A percentile compares a stretch with the other conserved stretches of the same genome.
Conservation (phyloP, 345 rosid genomes). For the Diplotaxis tenuifolia region DNA sequence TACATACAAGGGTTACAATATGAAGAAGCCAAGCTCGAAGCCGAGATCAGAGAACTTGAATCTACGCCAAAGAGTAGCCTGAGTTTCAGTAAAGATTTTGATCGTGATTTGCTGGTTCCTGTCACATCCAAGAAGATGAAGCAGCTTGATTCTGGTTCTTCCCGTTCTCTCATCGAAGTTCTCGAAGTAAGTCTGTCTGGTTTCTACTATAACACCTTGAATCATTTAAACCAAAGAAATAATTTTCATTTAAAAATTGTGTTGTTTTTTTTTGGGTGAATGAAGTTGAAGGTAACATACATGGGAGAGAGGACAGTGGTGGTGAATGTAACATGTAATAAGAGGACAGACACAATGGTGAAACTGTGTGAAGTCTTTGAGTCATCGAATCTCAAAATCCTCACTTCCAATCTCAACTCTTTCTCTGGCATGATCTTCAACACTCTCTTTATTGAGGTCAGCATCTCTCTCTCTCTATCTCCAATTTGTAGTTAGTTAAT, state of each 20-base stretch:
- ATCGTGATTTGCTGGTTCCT: constrained; percentile 54
- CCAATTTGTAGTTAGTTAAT: neutral
- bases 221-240: neutral
- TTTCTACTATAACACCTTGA: neutral
- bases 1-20: constrained; percentile 83
- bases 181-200: constrained; percentile 40
- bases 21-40: constrained; percentile 64
- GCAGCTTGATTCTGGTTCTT: constrained; percentile 44
- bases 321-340: constrained; percentile 82
- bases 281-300: constrained; percentile 63
- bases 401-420: constrained; percentile 71
- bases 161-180: constrained; percentile 57
- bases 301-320: constrained; percentile 74
- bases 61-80: constrained; percentile 43
- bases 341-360: constrained; percentile 82
- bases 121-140: constrained; percentile 77
- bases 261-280: neutral
- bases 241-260: neutral
- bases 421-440: constrained; percentile 73
- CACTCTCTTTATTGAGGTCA: constrained; percentile 82
- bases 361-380: constrained; percentile 82
- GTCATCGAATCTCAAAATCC: constrained; percentile 69
- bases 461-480: constrained; percentile 10
- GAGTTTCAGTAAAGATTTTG: constrained; percentile 45
- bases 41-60: constrained; percentile 77